phyloP scores from a whole-genome alignment of 371 early-diverging fungal genomes.

The Batkoa obscura region DNA sequence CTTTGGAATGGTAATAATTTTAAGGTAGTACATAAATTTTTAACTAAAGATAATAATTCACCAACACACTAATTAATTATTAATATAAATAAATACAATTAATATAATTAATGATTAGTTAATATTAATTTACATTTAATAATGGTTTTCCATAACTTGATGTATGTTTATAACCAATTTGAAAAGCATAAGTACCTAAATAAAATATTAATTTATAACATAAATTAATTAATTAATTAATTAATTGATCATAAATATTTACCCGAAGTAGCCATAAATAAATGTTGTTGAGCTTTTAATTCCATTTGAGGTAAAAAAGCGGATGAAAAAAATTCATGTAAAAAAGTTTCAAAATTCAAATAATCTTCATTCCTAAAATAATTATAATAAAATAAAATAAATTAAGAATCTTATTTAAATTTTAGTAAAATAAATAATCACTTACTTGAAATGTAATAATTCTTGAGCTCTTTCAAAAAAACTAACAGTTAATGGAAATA shows the following conservation, averaged over 20 bases:
- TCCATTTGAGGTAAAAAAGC: conserved; percentile 57
- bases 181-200: conserved; percentile 26
- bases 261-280: conserved; percentile 44
- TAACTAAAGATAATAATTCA: neutral
- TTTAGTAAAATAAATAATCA: too few relatives aligned
- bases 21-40: neutral
- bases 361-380: too few relatives aligned
- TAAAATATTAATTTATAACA: neutral
- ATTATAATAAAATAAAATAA: too few relatives aligned
- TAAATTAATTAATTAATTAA: conserved; percentile 10
- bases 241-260: too few relatives aligned
- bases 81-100: too few relatives aligned
- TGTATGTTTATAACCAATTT: conserved; percentile 23
- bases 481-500: conserved; percentile 40
- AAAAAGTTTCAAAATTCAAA: conserved; percentile 41
- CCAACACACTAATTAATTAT: conserved; percentile 2
- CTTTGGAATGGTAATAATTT: neutral
- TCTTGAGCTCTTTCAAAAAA: conserved; percentile 35
- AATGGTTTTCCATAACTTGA: neutral
- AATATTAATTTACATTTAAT: neutral
- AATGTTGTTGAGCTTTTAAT: conserved; percentile 41
- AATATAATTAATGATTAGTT: too few relatives aligned
- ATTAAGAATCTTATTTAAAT: too few relatives aligned
- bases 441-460: conserved; percentile 29
- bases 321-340: conserved; percentile 58